Evolutionary conservation across 2,329 filamentous ascomycete species (phyloP).

Genomic region (Bimuria novae-zelandiae): DNA sequence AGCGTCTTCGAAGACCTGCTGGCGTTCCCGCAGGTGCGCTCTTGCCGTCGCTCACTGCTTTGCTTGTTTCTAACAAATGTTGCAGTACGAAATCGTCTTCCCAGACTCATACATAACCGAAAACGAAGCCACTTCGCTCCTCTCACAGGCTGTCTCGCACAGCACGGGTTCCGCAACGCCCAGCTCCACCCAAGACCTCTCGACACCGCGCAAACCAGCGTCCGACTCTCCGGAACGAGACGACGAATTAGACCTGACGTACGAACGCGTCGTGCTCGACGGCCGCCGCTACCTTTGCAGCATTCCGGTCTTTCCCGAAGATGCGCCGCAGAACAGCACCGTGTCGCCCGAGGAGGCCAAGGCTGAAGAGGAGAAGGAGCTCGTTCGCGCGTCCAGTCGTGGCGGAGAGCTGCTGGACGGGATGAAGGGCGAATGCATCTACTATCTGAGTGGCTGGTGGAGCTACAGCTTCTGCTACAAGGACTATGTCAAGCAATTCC

Average conservation of each 20-base stretch:
- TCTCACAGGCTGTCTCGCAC: conserved; percentile 46
- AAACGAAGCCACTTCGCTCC: conserved; percentile 66
- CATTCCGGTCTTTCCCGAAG: conserved; percentile 71
- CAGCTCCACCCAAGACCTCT: conserved; percentile 41
- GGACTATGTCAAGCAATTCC: conserved; percentile 85
- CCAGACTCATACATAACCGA: conserved; percentile 74
- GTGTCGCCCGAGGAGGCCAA: conserved; percentile 70
- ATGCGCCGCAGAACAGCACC: conserved; percentile 60
- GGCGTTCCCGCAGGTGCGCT: conserved; percentile 78
- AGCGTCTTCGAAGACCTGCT: conserved; percentile 88
- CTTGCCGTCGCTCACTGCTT: not conserved
- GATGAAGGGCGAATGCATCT: conserved; percentile 80
- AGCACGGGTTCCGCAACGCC: conserved; percentile 33
- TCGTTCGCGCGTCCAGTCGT: conserved; percentile 73
- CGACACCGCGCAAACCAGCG: conserved; percentile 32
- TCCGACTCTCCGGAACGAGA: conserved; percentile 21
- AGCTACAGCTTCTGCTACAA: conserved; percentile 95
- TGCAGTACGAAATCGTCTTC: conserved; percentile 79
- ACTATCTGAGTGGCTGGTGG: conserved; percentile 90
- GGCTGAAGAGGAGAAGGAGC: conserved; percentile 78
- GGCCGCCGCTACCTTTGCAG: conserved; percentile 80
- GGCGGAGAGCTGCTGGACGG: conserved; percentile 80
- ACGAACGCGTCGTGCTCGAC: conserved; percentile 76
- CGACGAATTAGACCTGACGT: conserved; percentile 49
- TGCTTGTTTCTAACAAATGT: conserved; percentile 16